A percentile compares a stretch with the other conserved stretches of the same genome.
phyloP scores from a whole-genome alignment of 1,284 basidiomycete species.

The Coniferiporia weirii region DNA sequence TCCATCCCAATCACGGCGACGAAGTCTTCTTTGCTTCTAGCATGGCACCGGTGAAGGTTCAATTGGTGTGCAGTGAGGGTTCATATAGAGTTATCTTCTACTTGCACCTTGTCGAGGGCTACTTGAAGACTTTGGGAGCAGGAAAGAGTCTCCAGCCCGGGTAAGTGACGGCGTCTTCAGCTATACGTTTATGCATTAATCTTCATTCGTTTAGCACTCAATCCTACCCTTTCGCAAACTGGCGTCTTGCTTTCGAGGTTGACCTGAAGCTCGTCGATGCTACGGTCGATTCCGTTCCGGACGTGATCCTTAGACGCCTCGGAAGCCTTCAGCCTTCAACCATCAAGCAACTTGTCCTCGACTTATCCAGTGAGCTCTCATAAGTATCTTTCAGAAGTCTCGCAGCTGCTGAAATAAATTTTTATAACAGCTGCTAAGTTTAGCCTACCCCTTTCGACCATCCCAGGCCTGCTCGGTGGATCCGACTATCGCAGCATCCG shows the following conservation, averaged over 20 bases:
- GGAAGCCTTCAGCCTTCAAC: constrained; percentile 16
- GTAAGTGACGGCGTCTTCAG: neutral
- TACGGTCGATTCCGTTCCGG: constrained; percentile 8
- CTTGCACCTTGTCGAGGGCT: constrained; percentile 10
- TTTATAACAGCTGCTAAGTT: constrained; percentile 14
- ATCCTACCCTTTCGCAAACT: constrained; percentile 22
- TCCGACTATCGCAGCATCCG: constrained; percentile 25
- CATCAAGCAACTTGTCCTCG: constrained; percentile 29
- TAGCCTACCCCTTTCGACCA: constrained; percentile 9
- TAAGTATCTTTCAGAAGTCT: neutral
- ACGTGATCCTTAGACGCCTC: constrained; percentile 19
- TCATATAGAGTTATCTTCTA: constrained; percentile 16
- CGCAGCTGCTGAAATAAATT: neutral
- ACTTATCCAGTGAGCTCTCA: constrained; percentile 26
- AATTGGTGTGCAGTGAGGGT: constrained; percentile 10
- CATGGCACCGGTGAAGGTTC: constrained; percentile 10
- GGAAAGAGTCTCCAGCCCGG: constrained; percentile 12
- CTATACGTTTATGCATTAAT: neutral
- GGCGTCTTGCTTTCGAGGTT: constrained; percentile 31
- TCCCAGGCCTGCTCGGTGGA: constrained; percentile 22
- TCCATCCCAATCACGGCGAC: neutral
- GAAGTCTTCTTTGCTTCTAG: constrained; percentile 12
- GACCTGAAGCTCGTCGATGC: constrained; percentile 26
- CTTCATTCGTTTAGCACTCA: constrained; percentile 23
- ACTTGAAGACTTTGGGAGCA: constrained; percentile 10